Evolutionary conservation across 495 filamentous ascomycete genomes (phyloP).

Genomic region (Aspergillus asperescens): DNA sequence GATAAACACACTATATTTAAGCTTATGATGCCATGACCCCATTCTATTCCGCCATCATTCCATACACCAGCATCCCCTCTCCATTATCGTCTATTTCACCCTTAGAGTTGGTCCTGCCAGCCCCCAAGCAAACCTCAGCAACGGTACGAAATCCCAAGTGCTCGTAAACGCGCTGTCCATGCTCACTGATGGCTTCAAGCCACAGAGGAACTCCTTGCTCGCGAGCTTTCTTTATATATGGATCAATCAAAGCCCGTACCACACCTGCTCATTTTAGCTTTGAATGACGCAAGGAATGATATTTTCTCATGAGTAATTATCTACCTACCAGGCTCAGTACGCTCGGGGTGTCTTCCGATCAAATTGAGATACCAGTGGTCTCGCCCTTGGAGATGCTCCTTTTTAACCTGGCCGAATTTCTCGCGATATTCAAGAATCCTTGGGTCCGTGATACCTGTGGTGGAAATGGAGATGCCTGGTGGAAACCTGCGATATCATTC

Average conservation of each 20-base stretch:
- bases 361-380: conserved; percentile 15
- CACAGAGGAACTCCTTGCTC: conserved; percentile 10
- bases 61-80: background rate
- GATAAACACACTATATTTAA: too few relatives aligned
- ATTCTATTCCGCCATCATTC: too few relatives aligned
- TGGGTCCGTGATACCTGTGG: background rate
- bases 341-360: conserved; percentile 12
- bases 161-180: conserved; percentile 13
- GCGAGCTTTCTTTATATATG: conserved; percentile 7
- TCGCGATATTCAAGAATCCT: conserved; percentile 4
- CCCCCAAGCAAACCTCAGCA: background rate
- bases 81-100: background rate
- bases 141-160: background rate
- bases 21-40: too few relatives aligned
- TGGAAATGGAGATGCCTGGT: background rate
- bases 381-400: background rate
- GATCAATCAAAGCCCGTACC: conserved; percentile 13
- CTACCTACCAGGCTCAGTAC: conserved; percentile 14
- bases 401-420: conserved; percentile 4
- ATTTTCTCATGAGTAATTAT: background rate
- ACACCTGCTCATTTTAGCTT: conserved; percentile 9
- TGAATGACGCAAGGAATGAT: too few relatives aligned
- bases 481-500: background rate
- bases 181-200: conserved; percentile 15
- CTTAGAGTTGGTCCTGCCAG: background rate